A percentile compares a stretch with the other conserved stretches of the same genome.
These are phyloP conservation scores for Heliophila coronopifolia DNA, from an alignment of 441 rosid species.

Conservation along the genomic window DNA sequence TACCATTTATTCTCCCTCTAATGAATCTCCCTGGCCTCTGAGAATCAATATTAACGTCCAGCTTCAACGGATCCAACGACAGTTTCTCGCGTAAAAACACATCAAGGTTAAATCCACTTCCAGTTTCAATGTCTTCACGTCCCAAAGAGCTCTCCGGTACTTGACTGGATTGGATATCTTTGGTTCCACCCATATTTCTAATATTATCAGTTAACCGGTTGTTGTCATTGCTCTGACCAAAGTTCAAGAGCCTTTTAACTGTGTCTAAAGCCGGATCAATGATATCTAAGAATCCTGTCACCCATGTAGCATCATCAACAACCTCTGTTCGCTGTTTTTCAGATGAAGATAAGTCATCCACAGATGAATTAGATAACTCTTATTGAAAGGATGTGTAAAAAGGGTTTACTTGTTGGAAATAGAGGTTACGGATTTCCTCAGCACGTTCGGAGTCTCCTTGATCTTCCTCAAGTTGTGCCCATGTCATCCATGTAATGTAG, in stretches of 20 bases:
- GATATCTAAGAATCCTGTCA: slow-evolving; percentile 69
- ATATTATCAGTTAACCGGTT: slow-evolving; percentile 30
- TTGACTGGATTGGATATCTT: slow-evolving; percentile 29
- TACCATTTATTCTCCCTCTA: slow-evolving; percentile 30
- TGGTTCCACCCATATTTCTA: slow-evolving; percentile 19
- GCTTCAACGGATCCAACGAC: slow-evolving; percentile 49
- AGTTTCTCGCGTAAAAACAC: slow-evolving; percentile 45
- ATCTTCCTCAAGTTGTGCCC: slow-evolving; percentile 91
- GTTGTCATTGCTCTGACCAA: slow-evolving; percentile 41
- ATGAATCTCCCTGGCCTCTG: slow-evolving; percentile 37
- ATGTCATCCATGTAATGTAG: slow-evolving; percentile 94
- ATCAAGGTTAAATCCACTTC: slow-evolving; percentile 52
- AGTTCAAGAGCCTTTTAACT: slow-evolving; percentile 67
- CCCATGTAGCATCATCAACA: slow-evolving; percentile 93
- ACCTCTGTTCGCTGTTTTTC: slow-evolving; percentile 70
- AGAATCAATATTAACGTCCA: slow-evolving; percentile 43
- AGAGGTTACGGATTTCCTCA: slow-evolving; percentile 86
- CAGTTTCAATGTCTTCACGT: slow-evolving; percentile 32
- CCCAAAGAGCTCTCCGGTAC: slow-evolving; percentile 17
- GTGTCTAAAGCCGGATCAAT: slow-evolving; percentile 85
- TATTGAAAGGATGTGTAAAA: neutral
- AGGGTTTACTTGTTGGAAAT: slow-evolving; percentile 79
- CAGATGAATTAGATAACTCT: neutral
- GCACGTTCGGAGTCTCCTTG: slow-evolving; percentile 87
- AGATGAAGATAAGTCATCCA: too few relatives aligned